Conservation (phyloP, 257 asterid species). For the Datura wrightii region DNA sequence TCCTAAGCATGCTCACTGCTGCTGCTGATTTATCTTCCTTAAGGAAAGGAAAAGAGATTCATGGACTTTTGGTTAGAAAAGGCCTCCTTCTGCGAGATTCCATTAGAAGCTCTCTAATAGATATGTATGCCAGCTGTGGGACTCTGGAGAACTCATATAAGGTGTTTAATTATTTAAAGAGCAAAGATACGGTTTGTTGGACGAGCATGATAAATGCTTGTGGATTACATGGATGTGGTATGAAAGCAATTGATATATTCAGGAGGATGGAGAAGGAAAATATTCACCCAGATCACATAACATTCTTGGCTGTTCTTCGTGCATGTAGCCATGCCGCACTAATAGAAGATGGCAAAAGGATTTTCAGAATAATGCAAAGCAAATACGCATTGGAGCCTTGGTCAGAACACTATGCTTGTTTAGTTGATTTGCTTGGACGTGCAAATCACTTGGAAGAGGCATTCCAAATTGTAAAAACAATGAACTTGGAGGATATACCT, state of each 20-base stretch:
- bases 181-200: constrained; percentile 61
- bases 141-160: constrained; percentile 57
- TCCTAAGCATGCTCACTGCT: constrained; percentile 64
- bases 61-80: constrained; percentile 67
- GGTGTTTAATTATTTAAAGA: constrained; percentile 48
- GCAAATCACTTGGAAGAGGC: constrained; percentile 81
- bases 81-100: constrained; percentile 53
- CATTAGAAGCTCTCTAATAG: constrained; percentile 72
- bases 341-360: constrained; percentile 65
- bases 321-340: constrained; percentile 90
- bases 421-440: constrained; percentile 89
- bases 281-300: constrained; percentile 63
- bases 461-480: constrained; percentile 51
- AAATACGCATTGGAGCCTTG: constrained; percentile 71
- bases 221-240: constrained; percentile 84
- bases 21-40: constrained; percentile 64
- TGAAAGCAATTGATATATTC: constrained; percentile 54
- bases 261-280: constrained; percentile 57
- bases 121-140: constrained; percentile 83
- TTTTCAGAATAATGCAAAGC: constrained; percentile 57
- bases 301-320: constrained; percentile 67
- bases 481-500: constrained; percentile 62
- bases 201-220: constrained; percentile 82
- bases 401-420: constrained; percentile 84
- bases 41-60: constrained; percentile 80